Conservation (phyloP, 495 filamentous ascomycete genomes). For the Podospora bellae-mahoneyi region DNA sequence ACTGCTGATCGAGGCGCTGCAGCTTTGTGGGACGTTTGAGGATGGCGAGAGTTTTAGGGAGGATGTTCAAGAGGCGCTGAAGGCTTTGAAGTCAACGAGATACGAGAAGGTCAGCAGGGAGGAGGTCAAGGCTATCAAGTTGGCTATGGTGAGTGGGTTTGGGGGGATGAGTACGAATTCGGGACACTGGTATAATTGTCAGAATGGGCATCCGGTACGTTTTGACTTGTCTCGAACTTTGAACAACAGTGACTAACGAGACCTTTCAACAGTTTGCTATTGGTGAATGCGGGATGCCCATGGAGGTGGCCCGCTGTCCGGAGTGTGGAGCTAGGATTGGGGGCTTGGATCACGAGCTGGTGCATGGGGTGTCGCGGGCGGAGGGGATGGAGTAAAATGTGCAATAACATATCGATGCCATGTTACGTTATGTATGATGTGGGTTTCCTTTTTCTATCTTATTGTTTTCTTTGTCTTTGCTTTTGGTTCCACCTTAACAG, state of each 20-base stretch:
- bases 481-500: no score
- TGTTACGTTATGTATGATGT: no score
- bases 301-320: slow-evolving; percentile 60
- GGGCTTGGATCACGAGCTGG: slow-evolving; percentile 47
- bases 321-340: slow-evolving; percentile 62
- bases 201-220: slow-evolving; percentile 36
- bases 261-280: slow-evolving; percentile 52
- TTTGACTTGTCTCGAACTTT: no score
- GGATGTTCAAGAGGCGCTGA: slow-evolving; percentile 23
- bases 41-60: slow-evolving; percentile 16
- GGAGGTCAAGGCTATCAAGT: slow-evolving; percentile 31
- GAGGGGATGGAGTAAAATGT: slow-evolving; percentile 6
- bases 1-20: slow-evolving; percentile 15
- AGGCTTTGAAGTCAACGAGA: slow-evolving; percentile 18
- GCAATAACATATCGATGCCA: no score
- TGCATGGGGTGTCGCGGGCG: slow-evolving; percentile 6
- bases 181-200: slow-evolving; percentile 38
- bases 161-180: slow-evolving; percentile 31
- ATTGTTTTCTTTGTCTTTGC: no score
- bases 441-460: no score
- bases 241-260: no score
- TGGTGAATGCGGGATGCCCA: slow-evolving; percentile 69
- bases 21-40: slow-evolving; percentile 25
- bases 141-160: slow-evolving; percentile 33
- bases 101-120: slow-evolving; percentile 32